A percentile compares a stretch with the other conserved stretches of the same genome.
phyloP scores from a whole-genome alignment of 768 basidiomycete species.

The Nidularia pulvinata region DNA sequence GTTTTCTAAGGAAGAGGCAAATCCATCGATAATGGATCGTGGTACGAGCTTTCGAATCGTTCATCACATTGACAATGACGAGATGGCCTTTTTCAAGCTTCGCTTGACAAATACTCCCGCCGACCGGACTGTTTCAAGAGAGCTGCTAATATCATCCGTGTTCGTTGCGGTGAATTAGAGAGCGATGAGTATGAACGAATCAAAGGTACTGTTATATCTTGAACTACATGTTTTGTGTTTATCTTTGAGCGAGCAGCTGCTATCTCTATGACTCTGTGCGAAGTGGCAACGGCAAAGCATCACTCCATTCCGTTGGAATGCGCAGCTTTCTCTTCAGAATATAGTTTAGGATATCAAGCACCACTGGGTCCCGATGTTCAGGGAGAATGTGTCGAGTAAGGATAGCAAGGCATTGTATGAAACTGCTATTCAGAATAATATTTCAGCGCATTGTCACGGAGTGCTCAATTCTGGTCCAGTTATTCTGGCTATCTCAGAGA shows the following conservation, averaged over 20 bases:
- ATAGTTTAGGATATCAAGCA: background rate
- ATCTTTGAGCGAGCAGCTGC: slow-evolving; percentile 43
- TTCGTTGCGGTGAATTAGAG: slow-evolving; percentile 54
- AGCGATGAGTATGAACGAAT: slow-evolving; percentile 62
- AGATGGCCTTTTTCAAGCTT: too few species aligned
- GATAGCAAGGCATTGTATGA: background rate
- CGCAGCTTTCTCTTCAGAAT: slow-evolving; percentile 23
- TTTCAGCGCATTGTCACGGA: slow-evolving; percentile 67
- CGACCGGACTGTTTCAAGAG: slow-evolving; percentile 66
- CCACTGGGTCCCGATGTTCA: slow-evolving; percentile 20
- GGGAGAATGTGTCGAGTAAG: slow-evolving; percentile 35
- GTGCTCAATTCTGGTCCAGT: slow-evolving; percentile 84
- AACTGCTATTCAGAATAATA: background rate
- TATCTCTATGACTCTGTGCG: slow-evolving; percentile 78
- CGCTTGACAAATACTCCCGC: slow-evolving; percentile 34
- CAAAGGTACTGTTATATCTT: slow-evolving; percentile 36
- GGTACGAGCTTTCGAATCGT: too few species aligned
- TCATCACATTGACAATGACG: too few species aligned
- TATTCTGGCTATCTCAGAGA: slow-evolving; percentile 85
- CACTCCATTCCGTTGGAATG: slow-evolving; percentile 73
- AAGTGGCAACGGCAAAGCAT: slow-evolving; percentile 72
- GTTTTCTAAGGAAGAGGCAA: too few species aligned
- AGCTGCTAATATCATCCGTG: slow-evolving; percentile 44
- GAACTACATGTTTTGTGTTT: background rate
- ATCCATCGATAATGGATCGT: too few species aligned